A percentile compares a stretch with the other conserved stretches of the same genome.
Conservation (phyloP, 805 yeast genomes). For the Ogataea wickerhamii region DNA sequence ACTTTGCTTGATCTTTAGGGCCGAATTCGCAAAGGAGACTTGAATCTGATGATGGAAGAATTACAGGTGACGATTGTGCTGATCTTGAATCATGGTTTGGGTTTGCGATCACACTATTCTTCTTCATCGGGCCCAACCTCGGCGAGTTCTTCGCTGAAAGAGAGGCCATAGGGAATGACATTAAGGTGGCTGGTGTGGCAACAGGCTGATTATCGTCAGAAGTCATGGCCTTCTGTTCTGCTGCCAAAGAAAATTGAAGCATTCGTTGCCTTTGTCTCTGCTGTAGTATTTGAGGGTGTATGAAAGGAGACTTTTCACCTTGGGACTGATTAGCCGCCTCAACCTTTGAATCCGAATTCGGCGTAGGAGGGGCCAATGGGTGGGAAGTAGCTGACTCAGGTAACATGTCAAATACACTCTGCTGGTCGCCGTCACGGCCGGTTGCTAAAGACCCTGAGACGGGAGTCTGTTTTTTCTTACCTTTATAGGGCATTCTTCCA, state of each 20-base stretch:
- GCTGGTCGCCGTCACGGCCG: not conserved
- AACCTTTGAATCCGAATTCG: conserved; percentile 13
- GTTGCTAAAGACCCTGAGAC: not conserved
- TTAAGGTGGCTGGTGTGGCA: conserved; percentile 32
- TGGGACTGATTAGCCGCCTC: not conserved
- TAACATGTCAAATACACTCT: conserved; percentile 26
- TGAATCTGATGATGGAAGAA: conserved; percentile 32
- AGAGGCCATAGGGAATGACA: conserved; percentile 25
- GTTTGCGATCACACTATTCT: conserved; percentile 30
- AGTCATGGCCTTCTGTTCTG: not conserved
- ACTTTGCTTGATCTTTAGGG: conserved; percentile 8
- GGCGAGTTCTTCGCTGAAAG: conserved; percentile 18
- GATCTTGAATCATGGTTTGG: conserved; percentile 30
- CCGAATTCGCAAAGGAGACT: conserved; percentile 4
- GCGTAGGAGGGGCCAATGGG: conserved; percentile 27
- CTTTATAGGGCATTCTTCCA: conserved; percentile 9
- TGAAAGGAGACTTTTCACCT: not conserved
- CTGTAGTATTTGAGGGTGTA: conserved; percentile 1
- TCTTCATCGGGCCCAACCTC: conserved; percentile 13
- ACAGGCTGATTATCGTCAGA: conserved; percentile 16
- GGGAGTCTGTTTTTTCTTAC: conserved; percentile 7
- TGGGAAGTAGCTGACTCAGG: conserved; percentile 32
- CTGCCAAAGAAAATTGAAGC: not conserved
- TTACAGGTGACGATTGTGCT: conserved; percentile 35
- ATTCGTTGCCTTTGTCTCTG: conserved; percentile 1